Conservation (phyloP, 2,329 filamentous ascomycete species). For the Samsoniella hepiali region DNA sequence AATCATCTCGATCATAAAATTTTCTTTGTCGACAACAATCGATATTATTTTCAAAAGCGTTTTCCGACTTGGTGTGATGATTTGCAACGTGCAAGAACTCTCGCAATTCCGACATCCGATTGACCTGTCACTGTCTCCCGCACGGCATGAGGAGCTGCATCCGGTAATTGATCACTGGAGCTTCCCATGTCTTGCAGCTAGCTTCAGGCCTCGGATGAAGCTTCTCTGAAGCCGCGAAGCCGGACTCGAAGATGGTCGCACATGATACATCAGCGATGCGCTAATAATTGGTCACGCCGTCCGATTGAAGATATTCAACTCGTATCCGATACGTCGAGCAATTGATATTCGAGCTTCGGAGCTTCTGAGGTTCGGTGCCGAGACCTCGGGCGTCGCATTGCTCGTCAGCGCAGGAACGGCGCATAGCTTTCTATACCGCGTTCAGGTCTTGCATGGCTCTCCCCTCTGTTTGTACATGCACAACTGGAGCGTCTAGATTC, state of each 20-base stretch:
- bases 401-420: neutral
- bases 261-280: neutral
- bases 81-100: neutral
- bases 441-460: neutral
- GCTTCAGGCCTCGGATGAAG: neutral
- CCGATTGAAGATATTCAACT: neutral
- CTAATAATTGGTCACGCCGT: no score
- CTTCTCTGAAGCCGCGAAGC: neutral
- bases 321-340: no score
- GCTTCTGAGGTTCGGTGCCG: neutral
- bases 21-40: conserved; percentile 26
- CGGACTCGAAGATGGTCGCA: neutral
- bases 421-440: neutral
- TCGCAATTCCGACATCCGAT: neutral
- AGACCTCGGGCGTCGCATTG: neutral
- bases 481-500: neutral
- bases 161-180: neutral
- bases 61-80: neutral
- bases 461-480: neutral
- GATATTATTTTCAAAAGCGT: neutral
- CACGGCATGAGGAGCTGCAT: neutral
- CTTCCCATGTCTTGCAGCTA: neutral
- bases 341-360: neutral
- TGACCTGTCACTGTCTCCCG: neutral
- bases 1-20: conserved; percentile 37